These are phyloP conservation scores for Ilyonectria destructans DNA, from an alignment of 2,329 filamentous ascomycete genomes.

Conservation along the genomic window DNA sequence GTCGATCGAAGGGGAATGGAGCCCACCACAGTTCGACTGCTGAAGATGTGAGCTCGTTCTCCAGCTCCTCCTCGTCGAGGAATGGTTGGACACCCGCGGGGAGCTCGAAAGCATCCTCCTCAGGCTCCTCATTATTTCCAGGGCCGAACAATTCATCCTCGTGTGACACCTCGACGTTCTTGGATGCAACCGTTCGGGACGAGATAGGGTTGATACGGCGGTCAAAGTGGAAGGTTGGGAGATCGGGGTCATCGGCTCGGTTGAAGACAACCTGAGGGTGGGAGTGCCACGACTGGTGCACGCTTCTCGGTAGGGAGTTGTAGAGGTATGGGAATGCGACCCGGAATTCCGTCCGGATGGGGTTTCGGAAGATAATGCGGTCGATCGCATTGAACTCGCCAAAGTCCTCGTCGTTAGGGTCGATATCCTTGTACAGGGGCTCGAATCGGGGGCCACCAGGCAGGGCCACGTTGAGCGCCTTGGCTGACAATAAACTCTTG, in stretches of 20 bases:
- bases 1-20: slow-evolving; percentile 93
- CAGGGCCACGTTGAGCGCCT: slow-evolving; percentile 96
- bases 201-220: slow-evolving; percentile 98
- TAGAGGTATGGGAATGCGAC: slow-evolving; percentile 97
- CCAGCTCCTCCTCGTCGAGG: slow-evolving; percentile 89
- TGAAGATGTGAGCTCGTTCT: slow-evolving; percentile 89
- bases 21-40: slow-evolving; percentile 99
- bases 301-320: slow-evolving; percentile 95
- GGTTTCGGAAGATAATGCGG: slow-evolving; percentile 97
- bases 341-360: slow-evolving; percentile 94
- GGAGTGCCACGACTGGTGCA: slow-evolving; percentile 94
- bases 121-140: slow-evolving; percentile 80
- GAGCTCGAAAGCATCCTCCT: slow-evolving; percentile 90
- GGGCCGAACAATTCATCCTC: slow-evolving; percentile 94
- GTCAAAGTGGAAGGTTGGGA: slow-evolving; percentile 98
- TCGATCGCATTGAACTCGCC: slow-evolving; percentile 99
- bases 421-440: slow-evolving; percentile 97
- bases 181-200: slow-evolving; percentile 92
- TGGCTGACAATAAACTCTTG: slow-evolving; percentile 95
- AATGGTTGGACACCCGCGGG: slow-evolving; percentile 89
- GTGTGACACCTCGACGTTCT: slow-evolving; percentile 92
- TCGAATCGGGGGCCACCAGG: slow-evolving; percentile 98
- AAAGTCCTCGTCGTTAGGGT: slow-evolving; percentile 99
- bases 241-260: slow-evolving; percentile 86
- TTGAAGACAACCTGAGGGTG: slow-evolving; percentile 94